phyloP scores from a whole-genome alignment of 768 basidiomycete species.

The Tephrocybe sp. region DNA sequence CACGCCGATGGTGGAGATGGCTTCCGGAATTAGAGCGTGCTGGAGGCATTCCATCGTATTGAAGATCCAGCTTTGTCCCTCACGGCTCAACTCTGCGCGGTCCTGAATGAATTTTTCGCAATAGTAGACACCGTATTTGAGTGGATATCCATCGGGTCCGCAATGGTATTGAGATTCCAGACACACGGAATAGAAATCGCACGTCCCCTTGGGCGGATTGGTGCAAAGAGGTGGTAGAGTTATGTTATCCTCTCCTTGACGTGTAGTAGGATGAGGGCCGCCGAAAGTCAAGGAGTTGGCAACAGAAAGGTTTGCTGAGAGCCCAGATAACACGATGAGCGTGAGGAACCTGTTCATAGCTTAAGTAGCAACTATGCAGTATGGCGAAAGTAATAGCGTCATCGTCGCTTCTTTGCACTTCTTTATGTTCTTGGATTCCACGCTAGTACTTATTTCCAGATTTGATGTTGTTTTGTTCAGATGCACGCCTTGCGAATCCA shows the following conservation, averaged over 20 bases:
- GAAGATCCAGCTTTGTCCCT: conserved; percentile 41
- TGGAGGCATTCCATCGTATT: conserved; percentile 47
- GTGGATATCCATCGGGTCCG: conserved; percentile 39
- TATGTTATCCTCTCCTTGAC: neutral
- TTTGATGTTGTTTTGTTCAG: too few relatives aligned
- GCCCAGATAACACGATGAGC: too few relatives aligned
- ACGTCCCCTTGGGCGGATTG: conserved; percentile 34
- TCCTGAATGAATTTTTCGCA: conserved; percentile 36
- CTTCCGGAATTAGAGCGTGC: conserved; percentile 34
- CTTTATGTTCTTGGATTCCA: too few relatives aligned
- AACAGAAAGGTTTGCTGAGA: too few relatives aligned
- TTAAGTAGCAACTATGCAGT: too few relatives aligned
- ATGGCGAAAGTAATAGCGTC: too few relatives aligned
- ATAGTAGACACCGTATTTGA: conserved; percentile 37
- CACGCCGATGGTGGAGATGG: conserved; percentile 15
- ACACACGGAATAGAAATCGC: conserved; percentile 42
- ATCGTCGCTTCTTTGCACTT: too few relatives aligned
- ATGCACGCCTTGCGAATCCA: too few relatives aligned
- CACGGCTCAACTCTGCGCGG: conserved; percentile 23
- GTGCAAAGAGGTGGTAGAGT: conserved; percentile 15
- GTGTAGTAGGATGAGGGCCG: neutral
- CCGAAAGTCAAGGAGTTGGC: neutral
- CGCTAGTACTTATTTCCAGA: too few relatives aligned
- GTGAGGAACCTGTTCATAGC: too few relatives aligned
- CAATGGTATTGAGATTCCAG: conserved; percentile 44